Conservation (phyloP, 2,329 filamentous ascomycete genomes). For the Thielaviopsis musarum region DNA sequence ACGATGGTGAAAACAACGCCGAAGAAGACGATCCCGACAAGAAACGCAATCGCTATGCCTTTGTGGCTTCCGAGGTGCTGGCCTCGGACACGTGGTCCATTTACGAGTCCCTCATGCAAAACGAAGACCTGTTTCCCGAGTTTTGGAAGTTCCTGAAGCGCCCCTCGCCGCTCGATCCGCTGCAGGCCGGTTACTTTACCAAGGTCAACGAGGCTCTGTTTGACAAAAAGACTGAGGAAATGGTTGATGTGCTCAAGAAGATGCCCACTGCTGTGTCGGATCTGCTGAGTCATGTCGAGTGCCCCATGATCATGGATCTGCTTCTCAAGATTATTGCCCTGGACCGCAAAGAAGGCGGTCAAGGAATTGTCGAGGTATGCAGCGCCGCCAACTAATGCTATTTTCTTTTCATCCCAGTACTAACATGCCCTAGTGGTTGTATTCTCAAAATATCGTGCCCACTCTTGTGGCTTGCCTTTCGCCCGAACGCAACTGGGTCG, state of each 20-base stretch:
- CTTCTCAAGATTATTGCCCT: conserved; percentile 92
- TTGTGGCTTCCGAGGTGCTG: conserved; percentile 80
- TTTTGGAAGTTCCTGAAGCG: conserved; percentile 87
- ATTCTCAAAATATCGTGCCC: conserved; percentile 74
- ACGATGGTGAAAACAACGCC: conserved; percentile 28
- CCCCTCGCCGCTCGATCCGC: conserved; percentile 71
- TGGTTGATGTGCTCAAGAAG: conserved; percentile 77
- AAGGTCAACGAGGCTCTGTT: conserved; percentile 97
- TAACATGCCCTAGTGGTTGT: conserved; percentile 54
- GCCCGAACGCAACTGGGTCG: conserved; percentile 69
- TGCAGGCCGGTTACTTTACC: conserved; percentile 95
- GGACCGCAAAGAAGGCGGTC: conserved; percentile 78
- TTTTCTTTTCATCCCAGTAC: not conserved
- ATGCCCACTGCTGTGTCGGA: conserved; percentile 67
- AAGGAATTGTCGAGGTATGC: conserved; percentile 80
- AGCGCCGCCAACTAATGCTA: not conserved
- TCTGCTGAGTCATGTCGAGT: conserved; percentile 87
- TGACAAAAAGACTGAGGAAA: conserved; percentile 95
- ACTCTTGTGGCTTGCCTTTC: conserved; percentile 74
- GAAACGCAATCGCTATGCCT: conserved; percentile 83
- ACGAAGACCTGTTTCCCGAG: conserved; percentile 55
- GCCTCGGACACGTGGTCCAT: conserved; percentile 97
- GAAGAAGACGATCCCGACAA: conserved; percentile 70
- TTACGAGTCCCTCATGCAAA: conserved; percentile 79
- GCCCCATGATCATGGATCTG: conserved; percentile 95